Conservation (phyloP, 176 grass and related monocot species). For the Triticum dicoccoides region DNA sequence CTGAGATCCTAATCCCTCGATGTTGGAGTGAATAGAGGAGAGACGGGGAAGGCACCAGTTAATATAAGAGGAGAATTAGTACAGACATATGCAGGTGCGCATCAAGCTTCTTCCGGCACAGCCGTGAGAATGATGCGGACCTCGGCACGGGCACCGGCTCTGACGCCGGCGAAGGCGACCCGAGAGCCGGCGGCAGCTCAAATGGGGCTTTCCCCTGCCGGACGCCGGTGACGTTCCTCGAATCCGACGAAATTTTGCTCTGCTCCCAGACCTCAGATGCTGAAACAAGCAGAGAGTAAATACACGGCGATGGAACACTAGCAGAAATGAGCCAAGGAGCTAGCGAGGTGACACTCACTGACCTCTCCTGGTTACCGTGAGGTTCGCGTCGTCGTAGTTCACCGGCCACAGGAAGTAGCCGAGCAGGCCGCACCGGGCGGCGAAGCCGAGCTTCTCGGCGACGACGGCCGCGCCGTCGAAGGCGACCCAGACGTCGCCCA, state of each 20-base stretch:
- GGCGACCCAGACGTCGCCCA: constrained; percentile 71
- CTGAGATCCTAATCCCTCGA: neutral
- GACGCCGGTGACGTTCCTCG: constrained; percentile 30
- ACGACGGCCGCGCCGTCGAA: constrained; percentile 69
- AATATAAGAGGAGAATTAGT: neutral
- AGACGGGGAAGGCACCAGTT: neutral
- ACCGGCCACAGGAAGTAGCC: constrained; percentile 90
- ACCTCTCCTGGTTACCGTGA: constrained; percentile 67
- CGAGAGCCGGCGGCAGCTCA: constrained; percentile 26
- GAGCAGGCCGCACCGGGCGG: constrained; percentile 27
- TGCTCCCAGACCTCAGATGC: constrained; percentile 57
- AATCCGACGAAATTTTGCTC: constrained; percentile 26
- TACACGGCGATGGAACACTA: neutral
- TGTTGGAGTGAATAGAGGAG: neutral
- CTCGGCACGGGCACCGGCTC: neutral
- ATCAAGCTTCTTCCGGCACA: neutral
- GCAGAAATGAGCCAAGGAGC: neutral
- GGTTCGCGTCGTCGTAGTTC: constrained; percentile 70
- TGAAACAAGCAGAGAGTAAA: constrained; percentile 21
- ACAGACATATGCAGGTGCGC: neutral
- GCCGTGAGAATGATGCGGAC: neutral
- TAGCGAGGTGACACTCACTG: neutral
- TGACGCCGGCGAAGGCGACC: neutral
- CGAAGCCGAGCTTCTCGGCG: constrained; percentile 73
- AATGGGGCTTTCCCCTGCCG: constrained; percentile 35